Base-by-base conservation (phyloP, 306 rosid species). In the Glycine tomentella region DNA sequence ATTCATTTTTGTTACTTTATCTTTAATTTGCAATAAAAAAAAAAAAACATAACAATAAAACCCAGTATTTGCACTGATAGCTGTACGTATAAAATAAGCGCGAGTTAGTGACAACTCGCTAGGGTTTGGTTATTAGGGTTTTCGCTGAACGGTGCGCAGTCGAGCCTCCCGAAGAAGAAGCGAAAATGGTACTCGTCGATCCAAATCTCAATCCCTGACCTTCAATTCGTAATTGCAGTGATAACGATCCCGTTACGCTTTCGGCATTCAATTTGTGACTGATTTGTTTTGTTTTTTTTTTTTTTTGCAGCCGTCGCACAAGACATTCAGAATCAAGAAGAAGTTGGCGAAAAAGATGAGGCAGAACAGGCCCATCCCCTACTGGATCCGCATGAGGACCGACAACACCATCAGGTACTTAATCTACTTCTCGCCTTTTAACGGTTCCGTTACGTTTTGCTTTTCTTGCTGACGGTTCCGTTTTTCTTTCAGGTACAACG, bases 271-370 rank as follows among this genome's bases (percentile, higher is more conserved):
- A 56, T 53, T 44, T 50, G 13, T 69, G 16, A 12, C 31, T 20
- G 20, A 20, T 20, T 20, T 20, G 20, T 20, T 20, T n/a, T n/a
- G n/a, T n/a, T n/a, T n/a, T n/a, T 20, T 20, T 15, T 72, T 46
- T 55, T 73, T 8, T 33, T 34, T 15, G 36, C 84, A 92, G 98
- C 98, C 97, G 77, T 94, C 98, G 2, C 98, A 94, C 92, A 94
- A 94, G 89, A 90, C 93, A 34, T 92, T 94, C 87, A 80, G 67
- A 16, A 92, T 94, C 85, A 94, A 94, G 93, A 94, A 94, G 94
- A 94, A 94, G 83, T 74, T 94, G 55, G 97, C 91, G 59, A 94
- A 94, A 93, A 94, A 94, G 97, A 94, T 90, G 97, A 89, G 98
- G 82, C 97, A 92, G 89, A 94, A 94, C 76, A 88, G 98, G 92